A percentile compares a stretch with the other conserved stretches of the same genome.
Conservation (phyloP, 2,329 filamentous ascomycete genomes). For the Aspergillus uvarum region DNA sequence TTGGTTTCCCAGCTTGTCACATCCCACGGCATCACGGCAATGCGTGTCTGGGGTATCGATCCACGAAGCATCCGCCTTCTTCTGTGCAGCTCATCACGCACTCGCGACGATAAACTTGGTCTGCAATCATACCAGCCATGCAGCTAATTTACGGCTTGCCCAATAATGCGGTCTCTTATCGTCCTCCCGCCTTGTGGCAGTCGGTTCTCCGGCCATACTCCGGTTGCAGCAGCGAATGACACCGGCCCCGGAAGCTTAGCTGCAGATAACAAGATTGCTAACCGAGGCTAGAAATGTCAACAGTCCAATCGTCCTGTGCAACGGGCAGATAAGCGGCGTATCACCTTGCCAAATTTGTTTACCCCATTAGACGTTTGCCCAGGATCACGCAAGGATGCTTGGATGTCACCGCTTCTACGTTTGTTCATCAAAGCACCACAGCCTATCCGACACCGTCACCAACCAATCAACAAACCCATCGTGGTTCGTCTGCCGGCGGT, state of each 20-base stretch:
- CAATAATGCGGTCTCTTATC: background rate
- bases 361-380: background rate
- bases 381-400: background rate
- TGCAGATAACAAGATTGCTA: background rate
- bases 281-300: background rate
- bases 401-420: background rate
- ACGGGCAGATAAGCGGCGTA: background rate
- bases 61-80: background rate
- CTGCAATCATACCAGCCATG: background rate
- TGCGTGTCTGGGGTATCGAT: no score
- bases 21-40: no score
- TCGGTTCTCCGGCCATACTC: background rate
- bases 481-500: background rate
- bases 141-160: background rate
- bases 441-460: background rate
- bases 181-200: background rate
- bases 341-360: background rate
- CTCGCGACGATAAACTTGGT: background rate
- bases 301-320: background rate
- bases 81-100: background rate
- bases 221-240: background rate
- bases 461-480: background rate
- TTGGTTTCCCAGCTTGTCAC: no score
- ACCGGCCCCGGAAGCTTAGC: background rate
- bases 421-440: background rate